These are phyloP conservation scores for Annulohypoxylon stygium DNA, from an alignment of 495 filamentous ascomycete genomes.

Conservation along the genomic window DNA sequence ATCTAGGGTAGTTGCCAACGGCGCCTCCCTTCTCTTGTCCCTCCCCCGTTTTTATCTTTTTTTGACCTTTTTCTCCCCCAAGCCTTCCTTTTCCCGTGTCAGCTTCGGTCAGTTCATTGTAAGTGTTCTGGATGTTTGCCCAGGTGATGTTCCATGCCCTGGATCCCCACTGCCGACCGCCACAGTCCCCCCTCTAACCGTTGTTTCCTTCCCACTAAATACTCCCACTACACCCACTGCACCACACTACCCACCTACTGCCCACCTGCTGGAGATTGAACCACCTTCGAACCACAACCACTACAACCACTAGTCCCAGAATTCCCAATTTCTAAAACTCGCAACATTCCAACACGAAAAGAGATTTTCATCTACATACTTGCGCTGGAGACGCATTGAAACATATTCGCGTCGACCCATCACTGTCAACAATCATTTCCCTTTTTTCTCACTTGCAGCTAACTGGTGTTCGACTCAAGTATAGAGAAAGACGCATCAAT, in stretches of 20 bases:
- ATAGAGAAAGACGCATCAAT: constrained; percentile 20
- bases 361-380: constrained; percentile 34
- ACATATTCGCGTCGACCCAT: constrained; percentile 34
- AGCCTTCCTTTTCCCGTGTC: not conserved
- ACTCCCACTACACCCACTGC: not conserved
- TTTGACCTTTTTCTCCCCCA: not conserved
- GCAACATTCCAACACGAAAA: constrained; percentile 45
- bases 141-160: not conserved
- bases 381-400: constrained; percentile 44
- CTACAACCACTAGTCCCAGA: not conserved
- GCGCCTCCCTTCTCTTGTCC: constrained; percentile 13
- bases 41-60: constrained; percentile 16
- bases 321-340: constrained; percentile 33
- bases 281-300: constrained; percentile 44
- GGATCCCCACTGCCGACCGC: constrained; percentile 41
- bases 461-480: constrained; percentile 26
- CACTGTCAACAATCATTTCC: constrained; percentile 23
- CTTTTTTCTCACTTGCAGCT: constrained; percentile 17
- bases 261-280: constrained; percentile 29
- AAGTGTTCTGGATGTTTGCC: constrained; percentile 1
- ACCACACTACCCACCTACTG: not conserved
- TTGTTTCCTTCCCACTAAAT: not conserved
- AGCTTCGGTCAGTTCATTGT: constrained; percentile 23
- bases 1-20: constrained; percentile 25
- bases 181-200: constrained; percentile 16